A percentile compares a stretch with the other conserved stretches of the same genome.
Evolutionary conservation across 2,329 filamentous ascomycete species (phyloP).

Genomic region (Bipolaris bicolor): DNA sequence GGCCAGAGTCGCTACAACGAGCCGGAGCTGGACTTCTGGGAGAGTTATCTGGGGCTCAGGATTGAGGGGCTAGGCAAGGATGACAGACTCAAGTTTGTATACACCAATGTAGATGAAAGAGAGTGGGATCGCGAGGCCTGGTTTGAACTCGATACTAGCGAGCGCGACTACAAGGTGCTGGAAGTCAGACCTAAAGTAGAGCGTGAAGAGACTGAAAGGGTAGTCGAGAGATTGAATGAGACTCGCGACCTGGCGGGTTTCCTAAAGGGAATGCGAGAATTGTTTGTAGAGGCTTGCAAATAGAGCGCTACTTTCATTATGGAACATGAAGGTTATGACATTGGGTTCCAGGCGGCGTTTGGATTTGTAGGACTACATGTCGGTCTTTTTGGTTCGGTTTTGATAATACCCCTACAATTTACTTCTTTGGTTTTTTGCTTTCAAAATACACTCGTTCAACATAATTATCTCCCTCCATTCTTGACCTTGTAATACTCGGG

Average conservation of each 20-base stretch:
- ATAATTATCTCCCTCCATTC: slow-evolving; percentile 21
- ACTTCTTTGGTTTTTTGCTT: neutral
- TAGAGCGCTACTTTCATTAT: slow-evolving; percentile 6
- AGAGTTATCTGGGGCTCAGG: slow-evolving; percentile 82
- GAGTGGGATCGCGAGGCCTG: slow-evolving; percentile 89
- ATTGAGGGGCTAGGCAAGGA: slow-evolving; percentile 88
- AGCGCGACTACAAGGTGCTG: slow-evolving; percentile 82
- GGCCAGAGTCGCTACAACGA: slow-evolving; percentile 86
- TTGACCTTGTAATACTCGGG: slow-evolving; percentile 63
- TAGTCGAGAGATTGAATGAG: slow-evolving; percentile 83
- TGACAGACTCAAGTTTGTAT: slow-evolving; percentile 89
- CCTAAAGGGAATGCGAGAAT: slow-evolving; percentile 80
- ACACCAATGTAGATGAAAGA: slow-evolving; percentile 82
- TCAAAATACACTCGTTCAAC: neutral
- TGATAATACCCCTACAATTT: slow-evolving; percentile 6
- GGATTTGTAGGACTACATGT: neutral
- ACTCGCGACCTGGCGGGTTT: slow-evolving; percentile 72
- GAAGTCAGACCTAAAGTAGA: slow-evolving; percentile 84
- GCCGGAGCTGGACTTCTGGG: slow-evolving; percentile 95
- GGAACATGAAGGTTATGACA: slow-evolving; percentile 3
- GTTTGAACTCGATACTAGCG: slow-evolving; percentile 87
- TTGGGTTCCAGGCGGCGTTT: slow-evolving; percentile 2
- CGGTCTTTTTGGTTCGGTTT: neutral
- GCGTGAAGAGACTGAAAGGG: slow-evolving; percentile 74
- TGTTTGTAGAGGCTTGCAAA: slow-evolving; percentile 68